phyloP scores from a whole-genome alignment of 2,329 filamentous ascomycete genomes.

The Phoma sp. region DNA sequence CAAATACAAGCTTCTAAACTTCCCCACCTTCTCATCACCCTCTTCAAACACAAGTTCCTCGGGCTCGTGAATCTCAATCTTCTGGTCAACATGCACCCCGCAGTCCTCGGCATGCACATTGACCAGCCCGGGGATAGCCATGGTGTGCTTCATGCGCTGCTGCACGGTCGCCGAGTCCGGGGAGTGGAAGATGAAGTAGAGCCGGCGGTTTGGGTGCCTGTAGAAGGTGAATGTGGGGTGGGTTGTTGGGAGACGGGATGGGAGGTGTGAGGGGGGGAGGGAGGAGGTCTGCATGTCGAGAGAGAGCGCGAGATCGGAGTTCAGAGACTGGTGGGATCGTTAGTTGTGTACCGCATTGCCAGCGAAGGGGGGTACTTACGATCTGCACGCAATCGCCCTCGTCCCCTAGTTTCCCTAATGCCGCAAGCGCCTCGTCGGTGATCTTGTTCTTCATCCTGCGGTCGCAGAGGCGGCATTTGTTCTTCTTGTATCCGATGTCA shows the following conservation, averaged over 20 bases:
- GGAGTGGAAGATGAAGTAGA: slow-evolving; percentile 37
- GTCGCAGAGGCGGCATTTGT: slow-evolving; percentile 39
- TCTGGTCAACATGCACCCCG: slow-evolving; percentile 30
- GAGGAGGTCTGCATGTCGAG: slow-evolving; percentile 16
- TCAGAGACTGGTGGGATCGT: slow-evolving; percentile 19
- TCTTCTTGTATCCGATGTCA: slow-evolving; percentile 31
- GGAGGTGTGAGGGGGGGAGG: slow-evolving; percentile 7
- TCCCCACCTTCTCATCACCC: slow-evolving; percentile 22
- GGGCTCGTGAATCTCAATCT: slow-evolving; percentile 37
- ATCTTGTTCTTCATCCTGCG: slow-evolving; percentile 42
- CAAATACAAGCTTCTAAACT: slow-evolving; percentile 30
- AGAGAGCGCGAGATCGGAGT: slow-evolving; percentile 23
- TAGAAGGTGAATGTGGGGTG: slow-evolving; percentile 39
- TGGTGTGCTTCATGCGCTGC: slow-evolving; percentile 37
- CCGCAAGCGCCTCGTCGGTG: slow-evolving; percentile 21
- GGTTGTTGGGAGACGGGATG: slow-evolving; percentile 17
- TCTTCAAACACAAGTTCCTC: slow-evolving; percentile 28
- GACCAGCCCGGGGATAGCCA: slow-evolving; percentile 36
- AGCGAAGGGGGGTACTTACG: slow-evolving; percentile 10
- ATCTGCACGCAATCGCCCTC: slow-evolving; percentile 28
- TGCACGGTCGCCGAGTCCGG: slow-evolving; percentile 33
- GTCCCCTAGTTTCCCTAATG: slow-evolving; percentile 19
- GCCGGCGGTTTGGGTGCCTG: slow-evolving; percentile 19
- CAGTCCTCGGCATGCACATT: slow-evolving; percentile 35
- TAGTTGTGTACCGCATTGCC: neutral